A percentile compares a stretch with the other conserved stretches of the same genome.
Evolutionary conservation across 75 land plant genomes (phyloP).

Genomic region (Ceratopteris richardii): DNA sequence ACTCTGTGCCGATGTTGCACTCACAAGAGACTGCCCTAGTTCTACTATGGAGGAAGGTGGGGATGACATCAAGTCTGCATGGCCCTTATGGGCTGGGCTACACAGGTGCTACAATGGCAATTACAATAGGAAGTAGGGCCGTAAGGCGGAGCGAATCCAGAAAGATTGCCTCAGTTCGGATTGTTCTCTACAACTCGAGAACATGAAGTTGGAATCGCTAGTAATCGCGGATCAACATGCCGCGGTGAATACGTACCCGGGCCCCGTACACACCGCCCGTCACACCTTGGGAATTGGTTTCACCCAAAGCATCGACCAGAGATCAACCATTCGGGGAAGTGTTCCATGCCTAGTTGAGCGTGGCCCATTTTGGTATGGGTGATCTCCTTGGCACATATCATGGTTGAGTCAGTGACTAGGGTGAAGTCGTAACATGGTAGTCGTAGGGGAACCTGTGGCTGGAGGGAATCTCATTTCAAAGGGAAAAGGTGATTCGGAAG

Average conservation of each 20-base stretch:
- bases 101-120: constrained; percentile 19
- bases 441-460: constrained; percentile 28
- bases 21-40: constrained; percentile 9
- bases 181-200: too few species aligned
- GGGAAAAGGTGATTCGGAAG: too few species aligned
- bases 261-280: too few species aligned
- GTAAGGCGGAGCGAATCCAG: constrained; percentile 5
- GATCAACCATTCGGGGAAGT: constrained; percentile 10
- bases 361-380: not conserved
- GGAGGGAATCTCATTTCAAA: too few species aligned
- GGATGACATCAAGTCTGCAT: constrained; percentile 24
- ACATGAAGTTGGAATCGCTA: too few species aligned
- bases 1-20: too few species aligned
- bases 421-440: constrained; percentile 35
- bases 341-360: constrained; percentile 1
- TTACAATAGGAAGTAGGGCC: constrained; percentile 15
- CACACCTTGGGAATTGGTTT: too few species aligned
- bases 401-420: constrained; percentile 16
- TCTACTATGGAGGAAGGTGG: constrained; percentile 20
- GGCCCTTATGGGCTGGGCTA: constrained; percentile 22
- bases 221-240: too few species aligned
- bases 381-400: constrained; percentile 7
- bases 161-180: constrained; percentile 2
- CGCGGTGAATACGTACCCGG: constrained; percentile 10
- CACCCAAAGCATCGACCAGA: too few species aligned